Evolutionary conservation across 768 basidiomycete genomes (phyloP).

Genomic region (Tricholoma furcatifolium): DNA sequence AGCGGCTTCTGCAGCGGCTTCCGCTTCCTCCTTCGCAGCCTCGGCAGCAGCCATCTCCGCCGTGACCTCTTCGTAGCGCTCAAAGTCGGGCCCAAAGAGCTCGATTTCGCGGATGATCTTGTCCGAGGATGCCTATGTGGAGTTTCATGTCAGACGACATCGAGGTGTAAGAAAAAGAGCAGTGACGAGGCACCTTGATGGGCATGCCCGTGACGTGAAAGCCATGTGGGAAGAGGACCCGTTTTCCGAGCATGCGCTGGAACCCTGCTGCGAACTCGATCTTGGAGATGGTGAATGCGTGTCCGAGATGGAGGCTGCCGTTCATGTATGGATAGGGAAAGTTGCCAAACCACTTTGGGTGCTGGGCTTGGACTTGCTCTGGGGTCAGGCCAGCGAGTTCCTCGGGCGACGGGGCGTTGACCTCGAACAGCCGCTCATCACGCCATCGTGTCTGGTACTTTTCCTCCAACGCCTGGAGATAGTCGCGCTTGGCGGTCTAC

Average conservation of each 20-base stretch:
- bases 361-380: constrained; percentile 66
- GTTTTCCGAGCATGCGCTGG: constrained; percentile 92
- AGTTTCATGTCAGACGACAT: neutral
- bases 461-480: constrained; percentile 78
- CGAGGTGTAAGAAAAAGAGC: constrained; percentile 22
- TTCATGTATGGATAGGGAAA: constrained; percentile 99
- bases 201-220: constrained; percentile 99
- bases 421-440: constrained; percentile 76
- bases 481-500: constrained; percentile 95
- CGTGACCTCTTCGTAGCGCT: constrained; percentile 54
- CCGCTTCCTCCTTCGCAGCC: constrained; percentile 45
- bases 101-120: constrained; percentile 98
- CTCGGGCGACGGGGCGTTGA: constrained; percentile 71
- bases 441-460: constrained; percentile 85
- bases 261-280: constrained; percentile 96
- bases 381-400: constrained; percentile 63
- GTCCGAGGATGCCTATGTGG: constrained; percentile 83
- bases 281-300: constrained; percentile 98
- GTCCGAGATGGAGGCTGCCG: constrained; percentile 93
- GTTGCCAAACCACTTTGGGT: constrained; percentile 97
- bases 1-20: constrained; percentile 20
- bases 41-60: constrained; percentile 41
- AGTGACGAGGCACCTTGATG: constrained; percentile 70
- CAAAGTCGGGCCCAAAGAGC: constrained; percentile 90
- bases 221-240: constrained; percentile 94